Percentiles rank a stretch among this genome's conserved stretches.
phyloP scores from a whole-genome alignment of 164 flowering plant genomes.

The Vitis rotundifolia region DNA sequence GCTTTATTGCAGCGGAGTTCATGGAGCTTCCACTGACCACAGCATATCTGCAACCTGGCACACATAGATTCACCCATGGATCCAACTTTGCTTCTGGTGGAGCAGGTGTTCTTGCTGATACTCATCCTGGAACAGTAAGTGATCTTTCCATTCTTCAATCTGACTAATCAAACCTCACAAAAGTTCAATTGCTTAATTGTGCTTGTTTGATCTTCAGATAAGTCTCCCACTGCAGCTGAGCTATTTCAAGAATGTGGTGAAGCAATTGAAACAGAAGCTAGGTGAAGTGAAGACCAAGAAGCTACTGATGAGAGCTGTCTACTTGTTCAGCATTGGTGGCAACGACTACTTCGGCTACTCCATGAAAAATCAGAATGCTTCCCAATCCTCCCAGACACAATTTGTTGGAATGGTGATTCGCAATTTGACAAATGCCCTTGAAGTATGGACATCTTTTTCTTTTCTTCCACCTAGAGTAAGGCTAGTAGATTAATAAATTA shows the following conservation, averaged over 20 bases:
- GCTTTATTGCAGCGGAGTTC: slow-evolving; percentile 12
- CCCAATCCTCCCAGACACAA: slow-evolving; percentile 1
- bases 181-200: too few species aligned
- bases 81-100: slow-evolving; percentile 32
- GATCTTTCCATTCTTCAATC: not conserved
- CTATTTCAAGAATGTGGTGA: slow-evolving; percentile 16
- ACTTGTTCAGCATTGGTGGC: slow-evolving; percentile 24
- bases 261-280: slow-evolving; percentile 7
- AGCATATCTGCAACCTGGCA: slow-evolving; percentile 22
- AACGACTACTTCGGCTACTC: slow-evolving; percentile 18
- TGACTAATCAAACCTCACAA: too few species aligned
- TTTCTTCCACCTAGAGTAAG: too few species aligned
- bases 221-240: slow-evolving; percentile 19
- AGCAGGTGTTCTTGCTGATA: slow-evolving; percentile 26
- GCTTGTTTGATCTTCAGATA: not conserved
- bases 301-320: slow-evolving; percentile 19
- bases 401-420: slow-evolving; percentile 21
- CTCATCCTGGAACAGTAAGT: slow-evolving; percentile 17
- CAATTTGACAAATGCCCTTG: slow-evolving; percentile 7
- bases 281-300: slow-evolving; percentile 15
- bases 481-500: too few species aligned
- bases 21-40: slow-evolving; percentile 22
- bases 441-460: not conserved
- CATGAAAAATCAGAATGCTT: not conserved
- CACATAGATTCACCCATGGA: slow-evolving; percentile 10